Evolutionary conservation across 495 filamentous ascomycete genomes (phyloP), one percentile per base, ranked within the genome.

Genomic region (Penicillium soppii): DNA sequence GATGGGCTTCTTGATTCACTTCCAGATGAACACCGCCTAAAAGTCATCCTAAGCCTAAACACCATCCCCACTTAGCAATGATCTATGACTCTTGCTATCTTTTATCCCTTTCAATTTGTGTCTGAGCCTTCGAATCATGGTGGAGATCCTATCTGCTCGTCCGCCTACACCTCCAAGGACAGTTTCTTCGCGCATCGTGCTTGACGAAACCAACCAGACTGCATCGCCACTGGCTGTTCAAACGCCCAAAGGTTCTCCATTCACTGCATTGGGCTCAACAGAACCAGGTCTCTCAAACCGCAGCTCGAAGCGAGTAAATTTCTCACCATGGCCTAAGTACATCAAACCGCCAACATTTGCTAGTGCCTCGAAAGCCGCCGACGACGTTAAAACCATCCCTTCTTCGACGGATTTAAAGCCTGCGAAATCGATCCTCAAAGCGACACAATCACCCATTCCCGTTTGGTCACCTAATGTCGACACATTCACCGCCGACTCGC

Each of bases 371-470:
- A 68, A 69, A 32, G 62, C 67, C 26, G 79, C 54, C 63, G 73
- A 56, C 64, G 79, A 56, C 54, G 69, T 70, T 33, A 73, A 76
- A 54, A 65, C 58, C 41, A 68, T 75, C 22, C 81, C 77, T 21
- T 80, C 83, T 4, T 84, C 86, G 22, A 82, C 78, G 59, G 78
- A 85, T 43, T 76, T 74, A 27, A 90, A 85, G 61, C 82, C 88
- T 10, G 58, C 82, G 20, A 96, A 92, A 61, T 92, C 91, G 2
- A 97, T 98, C 47, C 79, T 98, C 40, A 98, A 97, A 67, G 62
- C 77, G 16, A 74, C 67, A 22, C 78, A 72, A 52, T 78, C 72
- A 1, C 62, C 70, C 50, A 64, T 75, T 57, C 64, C 71, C 50
- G 60, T 70, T 29, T 61, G 52, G 50, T 64, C 56, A 4, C 56